phyloP scores from a whole-genome alignment of 1,284 basidiomycete species.

The Cutaneotrichosporon arboriforme region DNA sequence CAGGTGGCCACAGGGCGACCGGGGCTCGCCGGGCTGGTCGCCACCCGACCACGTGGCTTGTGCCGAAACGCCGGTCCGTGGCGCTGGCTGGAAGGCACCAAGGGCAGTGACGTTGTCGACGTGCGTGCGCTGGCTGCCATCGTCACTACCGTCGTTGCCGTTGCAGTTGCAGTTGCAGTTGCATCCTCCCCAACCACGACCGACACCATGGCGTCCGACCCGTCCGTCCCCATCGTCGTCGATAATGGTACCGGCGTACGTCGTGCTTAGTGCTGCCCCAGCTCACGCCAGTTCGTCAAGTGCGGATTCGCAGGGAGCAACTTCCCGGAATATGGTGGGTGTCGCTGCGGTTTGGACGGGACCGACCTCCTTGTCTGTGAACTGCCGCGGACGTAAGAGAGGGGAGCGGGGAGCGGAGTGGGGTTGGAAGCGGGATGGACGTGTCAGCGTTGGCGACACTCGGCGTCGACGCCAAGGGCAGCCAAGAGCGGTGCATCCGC shows the following conservation, averaged over 20 bases:
- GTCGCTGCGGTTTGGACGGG: neutral
- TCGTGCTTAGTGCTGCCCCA: slow-evolving; percentile 10
- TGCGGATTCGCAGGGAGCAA: slow-evolving; percentile 97
- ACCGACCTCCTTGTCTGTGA: neutral
- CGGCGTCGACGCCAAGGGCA: too few species aligned
- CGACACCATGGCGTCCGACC: slow-evolving; percentile 21
- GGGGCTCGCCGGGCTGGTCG: neutral
- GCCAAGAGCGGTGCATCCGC: too few species aligned
- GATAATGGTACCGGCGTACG: slow-evolving; percentile 96
- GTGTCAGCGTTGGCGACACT: too few species aligned
- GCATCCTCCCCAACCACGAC: neutral
- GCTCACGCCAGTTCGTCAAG: slow-evolving; percentile 76
- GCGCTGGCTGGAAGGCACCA: neutral
- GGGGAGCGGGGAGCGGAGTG: neutral
- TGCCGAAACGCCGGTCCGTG: neutral
- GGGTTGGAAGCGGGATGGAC: too few species aligned
- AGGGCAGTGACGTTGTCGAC: slow-evolving; percentile 3
- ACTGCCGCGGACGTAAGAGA: neutral
- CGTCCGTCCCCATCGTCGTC: slow-evolving; percentile 69
- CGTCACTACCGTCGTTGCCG: too few species aligned
- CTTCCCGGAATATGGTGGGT: slow-evolving; percentile 91
- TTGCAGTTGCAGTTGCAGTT: too few species aligned
- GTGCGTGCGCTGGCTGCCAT: neutral
- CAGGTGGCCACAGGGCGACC: too few species aligned
- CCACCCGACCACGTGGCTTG: neutral